Base-by-base conservation (phyloP, 2,329 filamentous ascomycete genomes). In the Cercospora sesami region DNA sequence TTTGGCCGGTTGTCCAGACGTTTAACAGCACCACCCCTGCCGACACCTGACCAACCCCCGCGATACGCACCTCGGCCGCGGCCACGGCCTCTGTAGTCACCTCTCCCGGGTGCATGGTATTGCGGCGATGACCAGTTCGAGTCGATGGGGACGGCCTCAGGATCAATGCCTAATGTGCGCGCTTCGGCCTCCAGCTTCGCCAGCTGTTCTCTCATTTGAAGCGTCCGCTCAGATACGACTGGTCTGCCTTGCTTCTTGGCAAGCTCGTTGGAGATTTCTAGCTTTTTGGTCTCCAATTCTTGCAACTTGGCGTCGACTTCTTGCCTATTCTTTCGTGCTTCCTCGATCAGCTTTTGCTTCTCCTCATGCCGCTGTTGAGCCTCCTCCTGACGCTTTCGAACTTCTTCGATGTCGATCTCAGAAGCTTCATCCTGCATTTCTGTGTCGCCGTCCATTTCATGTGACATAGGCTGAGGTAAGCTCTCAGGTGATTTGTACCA, bases 1-100 rank as follows among this genome's bases (percentile, higher is more conserved):
- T 86, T 90, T 0, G 92, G 89, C 55, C 92, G 84, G 77, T 94
- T 93, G 75, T 95, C 92, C 23, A 95, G 83, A 18, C 90, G 89
- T 72, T 84, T 82, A 16, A 87, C 85, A 64, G 82, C 83, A 72
- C 89, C 83, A 28, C 81, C 81, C 18, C 80, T 67, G 21, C 72
- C 73, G 39, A 69, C 72, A 16, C 70, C 90, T 5, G 80, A 81
- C 70, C 75, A 82, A 14, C 82, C 79, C 8, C 81, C 83, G 59
- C 82, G 78, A 60, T 79, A 79, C 8, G 83, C 81, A 48, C 83
- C 76, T 28, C 80, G 78, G 57, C 78, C 83, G 12, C 80, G 81
- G 69, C 76, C 78, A 68, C 78, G 72, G 33, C 76, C 69, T 76
- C 81, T 82, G 61, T 69, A 75, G 58, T 70, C 71, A 18, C 74